Evolutionary conservation across 2,329 filamentous ascomycete species (phyloP).

Genomic region (Calonectria pseudoturangicola): DNA sequence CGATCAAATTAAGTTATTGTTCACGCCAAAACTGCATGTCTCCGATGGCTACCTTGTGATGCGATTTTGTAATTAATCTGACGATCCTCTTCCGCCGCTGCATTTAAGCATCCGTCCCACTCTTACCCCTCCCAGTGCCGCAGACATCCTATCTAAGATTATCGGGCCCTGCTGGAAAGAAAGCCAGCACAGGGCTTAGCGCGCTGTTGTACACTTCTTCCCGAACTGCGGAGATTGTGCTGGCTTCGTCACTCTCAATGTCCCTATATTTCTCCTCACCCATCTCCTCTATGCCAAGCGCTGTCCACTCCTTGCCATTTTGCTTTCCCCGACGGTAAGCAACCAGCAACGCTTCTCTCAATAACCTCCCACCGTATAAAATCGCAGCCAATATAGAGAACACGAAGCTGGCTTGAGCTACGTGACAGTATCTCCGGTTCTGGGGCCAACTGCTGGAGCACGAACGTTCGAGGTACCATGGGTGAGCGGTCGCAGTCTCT

Average conservation of each 20-base stretch:
- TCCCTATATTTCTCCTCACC: conserved; percentile 40
- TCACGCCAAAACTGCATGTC: conserved; percentile 9
- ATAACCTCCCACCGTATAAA: conserved; percentile 45
- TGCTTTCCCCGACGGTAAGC: conserved; percentile 40
- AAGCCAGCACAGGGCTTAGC: conserved; percentile 58
- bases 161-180: conserved; percentile 51
- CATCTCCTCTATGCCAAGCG: conserved; percentile 5
- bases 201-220: conserved; percentile 39
- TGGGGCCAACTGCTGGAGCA: conserved; percentile 47
- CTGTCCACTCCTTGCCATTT: conserved; percentile 11
- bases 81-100: neutral
- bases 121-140: neutral
- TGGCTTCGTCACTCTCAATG: conserved; percentile 1
- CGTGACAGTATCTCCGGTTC: conserved; percentile 44
- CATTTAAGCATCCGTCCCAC: neutral
- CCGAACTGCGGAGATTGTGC: neutral
- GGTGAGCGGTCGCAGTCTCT: conserved; percentile 48
- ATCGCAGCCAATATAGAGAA: conserved; percentile 47
- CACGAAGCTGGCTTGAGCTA: conserved; percentile 49
- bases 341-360: conserved; percentile 38
- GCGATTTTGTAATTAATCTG: neutral
- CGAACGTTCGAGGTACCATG: conserved; percentile 53
- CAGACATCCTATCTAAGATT: neutral
- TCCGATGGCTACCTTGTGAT: neutral
- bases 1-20: conserved; percentile 25